Percentiles rank a stretch among this genome's conserved stretches.
Conservation (phyloP, 192 early-diverging fungal genomes). For the Coemansia nantahalensis region DNA sequence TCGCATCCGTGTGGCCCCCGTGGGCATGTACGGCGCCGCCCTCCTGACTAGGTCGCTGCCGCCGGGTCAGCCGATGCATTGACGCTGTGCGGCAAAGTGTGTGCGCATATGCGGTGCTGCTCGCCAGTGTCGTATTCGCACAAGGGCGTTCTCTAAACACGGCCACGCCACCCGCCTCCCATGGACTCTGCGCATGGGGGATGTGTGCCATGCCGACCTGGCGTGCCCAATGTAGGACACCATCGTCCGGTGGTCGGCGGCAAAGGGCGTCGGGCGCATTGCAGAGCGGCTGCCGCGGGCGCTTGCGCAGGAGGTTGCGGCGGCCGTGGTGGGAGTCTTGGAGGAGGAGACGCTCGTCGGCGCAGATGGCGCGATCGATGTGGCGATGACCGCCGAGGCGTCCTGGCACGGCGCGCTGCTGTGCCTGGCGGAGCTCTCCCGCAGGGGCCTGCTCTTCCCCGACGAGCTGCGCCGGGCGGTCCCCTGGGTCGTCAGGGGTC, state of each 20-base stretch:
- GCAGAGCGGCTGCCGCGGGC: constrained; percentile 73
- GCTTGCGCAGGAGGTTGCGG: constrained; percentile 80
- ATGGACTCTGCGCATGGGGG: too few species aligned
- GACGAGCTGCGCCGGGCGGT: constrained; percentile 66
- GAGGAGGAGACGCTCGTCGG: constrained; percentile 69
- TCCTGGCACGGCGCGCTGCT: constrained; percentile 95
- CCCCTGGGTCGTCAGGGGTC: constrained; percentile 78
- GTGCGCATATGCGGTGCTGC: too few species aligned
- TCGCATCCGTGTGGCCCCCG: too few species aligned
- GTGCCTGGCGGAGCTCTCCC: constrained; percentile 87
- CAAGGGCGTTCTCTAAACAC: too few species aligned
- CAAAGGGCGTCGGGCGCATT: constrained; percentile 94
- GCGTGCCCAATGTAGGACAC: constrained; percentile 56
- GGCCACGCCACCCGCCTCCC: too few species aligned
- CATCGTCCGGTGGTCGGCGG: constrained; percentile 95
- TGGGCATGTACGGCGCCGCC: too few species aligned
- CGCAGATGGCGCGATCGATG: constrained; percentile 56
- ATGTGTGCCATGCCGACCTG: too few species aligned
- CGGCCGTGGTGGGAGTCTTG: constrained; percentile 73
- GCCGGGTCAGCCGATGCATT: too few species aligned
- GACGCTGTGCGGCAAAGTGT: too few species aligned
- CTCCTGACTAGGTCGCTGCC: too few species aligned
- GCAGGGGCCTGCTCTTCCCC: constrained; percentile 79
- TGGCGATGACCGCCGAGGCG: constrained; percentile 76
- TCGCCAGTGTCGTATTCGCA: too few species aligned